A percentile compares a stretch with the other conserved stretches of the same genome.
Conservation (phyloP, 495 filamentous ascomycete species). For the Penicillium manginii region DNA sequence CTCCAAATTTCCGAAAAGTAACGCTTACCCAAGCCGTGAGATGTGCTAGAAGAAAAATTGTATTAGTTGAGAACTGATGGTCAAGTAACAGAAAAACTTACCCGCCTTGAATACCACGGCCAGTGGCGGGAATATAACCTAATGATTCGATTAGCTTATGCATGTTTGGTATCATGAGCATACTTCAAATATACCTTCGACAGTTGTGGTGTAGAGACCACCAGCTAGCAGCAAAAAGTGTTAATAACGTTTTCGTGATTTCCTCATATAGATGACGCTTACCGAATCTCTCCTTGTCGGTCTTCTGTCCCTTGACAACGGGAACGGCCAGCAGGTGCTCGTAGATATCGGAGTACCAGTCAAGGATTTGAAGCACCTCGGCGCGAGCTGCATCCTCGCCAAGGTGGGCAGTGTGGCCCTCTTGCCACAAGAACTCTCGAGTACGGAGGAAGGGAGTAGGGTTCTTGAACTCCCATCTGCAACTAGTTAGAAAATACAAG, state of each 20-base stretch:
- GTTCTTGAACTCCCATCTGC: constrained; percentile 91
- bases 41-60: constrained; percentile 58
- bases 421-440: constrained; percentile 96
- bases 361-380: constrained; percentile 92
- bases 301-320: constrained; percentile 86
- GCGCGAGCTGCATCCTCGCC: constrained; percentile 73
- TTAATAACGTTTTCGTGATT: neutral
- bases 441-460: constrained; percentile 93
- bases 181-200: neutral
- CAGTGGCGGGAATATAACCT: constrained; percentile 54
- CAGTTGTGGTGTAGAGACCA: constrained; percentile 89
- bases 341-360: constrained; percentile 87
- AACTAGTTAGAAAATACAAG: neutral
- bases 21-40: constrained; percentile 73
- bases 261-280: neutral
- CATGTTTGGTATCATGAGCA: neutral
- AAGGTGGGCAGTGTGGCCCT: constrained; percentile 95
- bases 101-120: constrained; percentile 91
- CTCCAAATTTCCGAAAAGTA: neutral
- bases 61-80: neutral
- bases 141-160: neutral
- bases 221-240: constrained; percentile 55
- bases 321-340: constrained; percentile 92
- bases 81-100: neutral
- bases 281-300: constrained; percentile 86